Percentiles rank a stretch among this genome's conserved stretches.
phyloP scores from a whole-genome alignment of 1,284 basidiomycete genomes.

The Xanthoconium separans region DNA sequence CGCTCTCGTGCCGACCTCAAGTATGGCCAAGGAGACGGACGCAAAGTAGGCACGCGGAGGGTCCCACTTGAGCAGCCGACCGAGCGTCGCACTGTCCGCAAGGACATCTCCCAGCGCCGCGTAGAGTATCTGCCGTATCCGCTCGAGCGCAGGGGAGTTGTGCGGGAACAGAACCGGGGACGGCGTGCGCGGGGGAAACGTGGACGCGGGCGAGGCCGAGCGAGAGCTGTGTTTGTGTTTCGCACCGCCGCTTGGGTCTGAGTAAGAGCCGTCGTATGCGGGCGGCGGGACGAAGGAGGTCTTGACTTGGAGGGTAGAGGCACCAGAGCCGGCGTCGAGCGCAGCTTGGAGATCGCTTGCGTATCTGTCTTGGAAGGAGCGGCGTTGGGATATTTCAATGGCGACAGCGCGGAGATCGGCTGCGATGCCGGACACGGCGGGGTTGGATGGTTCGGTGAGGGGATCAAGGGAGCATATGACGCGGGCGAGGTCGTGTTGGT shows the following conservation, averaged over 20 bases:
- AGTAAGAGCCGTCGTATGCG: constrained; percentile 47
- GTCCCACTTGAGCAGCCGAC: constrained; percentile 54
- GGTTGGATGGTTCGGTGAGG: constrained; percentile 38
- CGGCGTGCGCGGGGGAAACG: constrained; percentile 33
- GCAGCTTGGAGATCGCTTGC: constrained; percentile 72
- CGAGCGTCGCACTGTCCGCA: constrained; percentile 50
- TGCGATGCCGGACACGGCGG: constrained; percentile 56
- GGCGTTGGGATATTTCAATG: constrained; percentile 75
- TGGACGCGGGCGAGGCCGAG: constrained; percentile 29
- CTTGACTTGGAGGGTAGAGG: constrained; percentile 40
- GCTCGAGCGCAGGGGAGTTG: constrained; percentile 60
- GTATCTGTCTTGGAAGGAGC: constrained; percentile 80
- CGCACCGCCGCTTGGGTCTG: constrained; percentile 22
- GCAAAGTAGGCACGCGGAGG: constrained; percentile 75
- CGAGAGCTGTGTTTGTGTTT: constrained; percentile 26
- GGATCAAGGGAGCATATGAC: constrained; percentile 65
- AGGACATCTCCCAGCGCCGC: constrained; percentile 72
- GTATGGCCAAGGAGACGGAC: constrained; percentile 68
- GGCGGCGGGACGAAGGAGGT: constrained; percentile 75
- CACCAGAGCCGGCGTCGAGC: constrained; percentile 54
- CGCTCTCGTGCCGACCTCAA: constrained; percentile 57
- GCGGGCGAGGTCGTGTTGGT: constrained; percentile 78
- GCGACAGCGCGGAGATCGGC: constrained; percentile 75
- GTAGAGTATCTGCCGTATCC: constrained; percentile 82
- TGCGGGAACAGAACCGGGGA: constrained; percentile 53